Evolutionary conservation across 1,139 yeast genomes (phyloP), one percentile per base, ranked within the genome.

Genomic region (Hanseniaspora uvarum): DNA sequence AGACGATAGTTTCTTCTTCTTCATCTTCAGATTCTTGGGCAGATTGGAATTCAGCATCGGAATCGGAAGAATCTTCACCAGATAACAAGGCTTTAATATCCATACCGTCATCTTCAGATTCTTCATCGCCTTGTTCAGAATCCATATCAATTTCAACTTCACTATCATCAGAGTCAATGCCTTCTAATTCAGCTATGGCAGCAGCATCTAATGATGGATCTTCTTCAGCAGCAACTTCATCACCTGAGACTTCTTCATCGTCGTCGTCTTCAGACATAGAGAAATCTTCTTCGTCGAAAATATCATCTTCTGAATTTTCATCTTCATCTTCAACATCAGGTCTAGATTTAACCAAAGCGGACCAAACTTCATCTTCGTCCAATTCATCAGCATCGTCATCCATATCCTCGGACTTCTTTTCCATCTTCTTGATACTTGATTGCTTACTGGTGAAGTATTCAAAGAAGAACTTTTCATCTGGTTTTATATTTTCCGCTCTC

Each of bases 391-490:
- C 68, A 10, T 63, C 72, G 8, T 58, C 63, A 18, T 67, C 73
- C 21, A 62, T 70, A 36, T 66, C 69, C 41, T 67, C 68, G 26
- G 66, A 70, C 49, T 67, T 68, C 52, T 61, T 59, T 43, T 62
- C 65, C n/a, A 58, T 52, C 33, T 65, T 67, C 61, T 68, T 70
- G 34, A 65, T 59, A 55, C 69, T 72, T 41, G 76, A 67, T 58
- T 75, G 76, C 65, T 83, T 82, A 36, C 78, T 73, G 30, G 81
- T 74, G 69, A 92, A 92, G 70, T 89, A 92, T 66, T 87, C 89
- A 68, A 83, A 80, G 77, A 88, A 88, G 71, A 92, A 92, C 63
- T 78, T 72, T 66, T 94, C 98, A 59, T 89, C 95, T 1, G 95
- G 95, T 59, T 78, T 83, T 52, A 92, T 76, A 55, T 83, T 83